A percentile compares a stretch with the other conserved stretches of the same genome.
phyloP scores from a whole-genome alignment of 208 protist genomes.

The Crithidia brevicula region DNA sequence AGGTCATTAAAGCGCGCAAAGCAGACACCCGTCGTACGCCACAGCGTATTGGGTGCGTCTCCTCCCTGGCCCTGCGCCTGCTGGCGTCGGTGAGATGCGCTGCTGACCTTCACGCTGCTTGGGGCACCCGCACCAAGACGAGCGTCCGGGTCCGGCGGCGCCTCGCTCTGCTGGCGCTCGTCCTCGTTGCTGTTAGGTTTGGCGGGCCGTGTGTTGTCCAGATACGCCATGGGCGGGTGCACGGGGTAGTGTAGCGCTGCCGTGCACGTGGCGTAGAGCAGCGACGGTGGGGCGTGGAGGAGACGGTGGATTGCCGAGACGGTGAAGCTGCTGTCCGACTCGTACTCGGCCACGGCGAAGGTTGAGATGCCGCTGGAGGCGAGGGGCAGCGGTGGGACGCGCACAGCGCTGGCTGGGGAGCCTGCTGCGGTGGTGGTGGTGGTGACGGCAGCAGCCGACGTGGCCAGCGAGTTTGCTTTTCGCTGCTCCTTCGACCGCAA shows the following conservation, averaged over 20 bases:
- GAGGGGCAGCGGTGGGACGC: constrained; percentile 36
- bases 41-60: constrained; percentile 8
- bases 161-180: constrained; percentile 26
- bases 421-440: neutral
- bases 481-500: constrained; percentile 68
- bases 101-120: neutral
- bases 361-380: constrained; percentile 68
- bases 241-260: constrained; percentile 53
- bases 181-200: constrained; percentile 1
- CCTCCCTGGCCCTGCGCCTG: too few species aligned
- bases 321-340: constrained; percentile 72
- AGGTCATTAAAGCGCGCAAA: constrained; percentile 23
- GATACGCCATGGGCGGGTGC: constrained; percentile 69
- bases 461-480: too few species aligned
- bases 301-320: constrained; percentile 84
- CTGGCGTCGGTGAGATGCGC: too few species aligned
- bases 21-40: constrained; percentile 28
- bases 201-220: constrained; percentile 18
- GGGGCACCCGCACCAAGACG: neutral
- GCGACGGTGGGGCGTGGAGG: constrained; percentile 61
- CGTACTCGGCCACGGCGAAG: constrained; percentile 54
- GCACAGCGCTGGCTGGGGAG: neutral
- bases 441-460: too few species aligned
- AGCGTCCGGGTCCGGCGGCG: constrained; percentile 10
- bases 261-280: constrained; percentile 72